phyloP scores from a whole-genome alignment of 805 yeast genomes.

The Candida michaelii region DNA sequence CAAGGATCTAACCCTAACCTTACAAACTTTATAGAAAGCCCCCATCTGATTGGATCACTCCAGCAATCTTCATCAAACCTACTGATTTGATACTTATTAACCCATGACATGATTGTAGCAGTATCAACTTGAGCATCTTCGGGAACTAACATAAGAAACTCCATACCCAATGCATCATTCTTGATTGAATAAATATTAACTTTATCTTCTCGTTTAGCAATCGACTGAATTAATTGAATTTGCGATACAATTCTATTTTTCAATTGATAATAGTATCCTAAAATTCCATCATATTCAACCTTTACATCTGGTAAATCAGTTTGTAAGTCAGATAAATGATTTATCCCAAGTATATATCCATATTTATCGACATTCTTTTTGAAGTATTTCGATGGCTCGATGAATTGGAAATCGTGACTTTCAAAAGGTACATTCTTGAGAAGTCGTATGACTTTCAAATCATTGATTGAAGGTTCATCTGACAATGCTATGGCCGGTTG shows the following conservation, averaged over 20 bases:
- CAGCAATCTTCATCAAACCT: constrained; percentile 12
- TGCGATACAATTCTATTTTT: background rate
- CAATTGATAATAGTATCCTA: constrained; percentile 1
- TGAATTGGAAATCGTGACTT: constrained; percentile 1
- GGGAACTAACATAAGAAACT: constrained; percentile 11
- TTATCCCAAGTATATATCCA: constrained; percentile 7
- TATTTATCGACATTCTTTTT: constrained; percentile 10
- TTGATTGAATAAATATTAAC: background rate
- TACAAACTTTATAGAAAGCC: constrained; percentile 9
- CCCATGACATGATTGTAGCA: constrained; percentile 10
- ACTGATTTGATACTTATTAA: constrained; percentile 8
- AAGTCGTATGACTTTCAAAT: constrained; percentile 6
- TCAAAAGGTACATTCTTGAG: constrained; percentile 11
- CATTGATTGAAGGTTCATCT: background rate
- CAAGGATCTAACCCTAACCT: constrained; percentile 13
- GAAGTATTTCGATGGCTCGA: constrained; percentile 4
- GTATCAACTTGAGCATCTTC: background rate
- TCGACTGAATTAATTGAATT: constrained; percentile 1
- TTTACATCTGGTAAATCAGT: background rate
- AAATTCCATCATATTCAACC: background rate
- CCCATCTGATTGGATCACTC: constrained; percentile 8
- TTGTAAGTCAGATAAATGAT: background rate
- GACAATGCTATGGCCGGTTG: background rate
- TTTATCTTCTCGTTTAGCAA: background rate
- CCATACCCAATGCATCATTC: background rate